Evolutionary conservation across 345 rosid species (phyloP), one percentile per base, ranked within the genome.

Genomic region (Ceriops zippeliana): DNA sequence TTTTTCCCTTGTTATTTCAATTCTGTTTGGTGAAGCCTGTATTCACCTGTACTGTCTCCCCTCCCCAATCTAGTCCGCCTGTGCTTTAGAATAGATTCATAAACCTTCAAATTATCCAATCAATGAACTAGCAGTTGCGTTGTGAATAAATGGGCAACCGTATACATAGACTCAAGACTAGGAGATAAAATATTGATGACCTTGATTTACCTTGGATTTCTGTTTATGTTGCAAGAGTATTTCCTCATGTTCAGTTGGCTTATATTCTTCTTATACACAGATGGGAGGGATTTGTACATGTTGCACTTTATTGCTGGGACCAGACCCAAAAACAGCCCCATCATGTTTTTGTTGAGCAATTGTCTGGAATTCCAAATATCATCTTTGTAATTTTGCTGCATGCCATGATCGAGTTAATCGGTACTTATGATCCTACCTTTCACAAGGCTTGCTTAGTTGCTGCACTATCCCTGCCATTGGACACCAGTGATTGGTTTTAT

Each of bases 281-380:
- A 78, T 84, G 90, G 90, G 88, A 83, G 75, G 90, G 90, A 38
- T 84, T 84, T 81, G 74, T 72, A 22, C 90, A 84, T 53, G 63
- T 75, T 13, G 83, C 88, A 26, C 80, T 83, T 52, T 65, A 61
- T 63, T 37, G 56, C 59, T 87, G 91, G 91, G 65, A 61, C 37
- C 70, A 42, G 62, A 68, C 65, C 53, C 68, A 71, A 63, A 53
- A 68, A 38, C 56, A 54, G 49, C 32, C 5, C 13, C 32, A 54
- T 47, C 62, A 30, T 47, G 52, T 56, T 66, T 64, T 51, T 5
- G 13, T 32, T 7, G 67, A 78, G 54, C 68, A 74, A 17, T 66
- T 67, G 24, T 63, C 82, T 72, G 71, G 66, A 61, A 72, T 63
- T 69, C 35, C 79, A 13, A 65, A 70, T 52, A 37, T 63, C 52